Evolutionary conservation across 2,329 filamentous ascomycete genomes (phyloP), one percentile per base, ranked within the genome.

Genomic region (Fusarium cyanostomum): DNA sequence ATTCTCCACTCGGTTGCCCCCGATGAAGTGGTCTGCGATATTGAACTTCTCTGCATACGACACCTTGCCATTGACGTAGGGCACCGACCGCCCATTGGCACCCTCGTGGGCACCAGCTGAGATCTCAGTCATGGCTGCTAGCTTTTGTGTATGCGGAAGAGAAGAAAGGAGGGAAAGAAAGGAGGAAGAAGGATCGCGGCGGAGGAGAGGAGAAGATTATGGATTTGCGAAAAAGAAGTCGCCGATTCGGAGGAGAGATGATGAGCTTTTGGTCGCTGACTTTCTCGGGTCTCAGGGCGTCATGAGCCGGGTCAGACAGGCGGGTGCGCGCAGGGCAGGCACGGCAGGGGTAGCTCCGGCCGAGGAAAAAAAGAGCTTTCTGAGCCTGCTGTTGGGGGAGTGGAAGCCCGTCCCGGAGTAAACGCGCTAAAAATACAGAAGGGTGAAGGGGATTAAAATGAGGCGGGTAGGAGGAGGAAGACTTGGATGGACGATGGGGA

Each of bases 1-100:
- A 75, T 90, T 90, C 66, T 88, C 88, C 65, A 99, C 81, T 75
- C 89, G 87, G 82, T 97, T 97, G 66, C 95, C 94, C 72, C 95
- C 95, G 77, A 98, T 96, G 81, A 98, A 99, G 83, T 99, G 95
- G 79, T 92, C 85, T 64, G 93, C 88, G 64, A 99, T 79, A 68
- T 91, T 89, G 82, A 92, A 88, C 81, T 91, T 92, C 70, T 92
- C 89, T 67, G 92, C 87, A 76, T 91, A 93, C 53, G 89, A 88
- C 73, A 84, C 78, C 67, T 82, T 82, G 79, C 85, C 84, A 70
- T 88, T 89, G 67, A 77, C 68, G 48, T 82, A 74, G 49, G 85
- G 82, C 49, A 85, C 82, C 44, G 80, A 80, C 71, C 80, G 78
- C 73, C 81, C 80, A 67, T 78, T 81, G 67, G 72, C 71, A 72